Evolutionary conservation across 352 stramenopile genomes (phyloP), one percentile per base, ranked within the genome.

Genomic region (Phytophthora colocasiae): DNA sequence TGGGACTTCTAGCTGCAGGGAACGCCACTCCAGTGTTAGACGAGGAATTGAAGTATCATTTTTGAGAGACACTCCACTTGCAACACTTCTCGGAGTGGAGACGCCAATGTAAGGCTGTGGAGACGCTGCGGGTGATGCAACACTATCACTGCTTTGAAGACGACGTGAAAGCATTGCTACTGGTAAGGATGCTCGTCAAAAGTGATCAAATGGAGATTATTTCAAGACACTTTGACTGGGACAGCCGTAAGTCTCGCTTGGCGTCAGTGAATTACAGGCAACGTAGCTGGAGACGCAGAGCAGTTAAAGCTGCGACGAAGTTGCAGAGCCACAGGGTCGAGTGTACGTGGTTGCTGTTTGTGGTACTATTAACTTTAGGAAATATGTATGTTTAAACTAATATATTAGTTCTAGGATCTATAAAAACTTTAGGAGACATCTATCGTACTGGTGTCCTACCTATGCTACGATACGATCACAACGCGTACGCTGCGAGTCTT

Each of bases 11-110:
- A 81, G 58, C 34, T 69, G 58, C 50, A 88, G 56, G 4, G 76
- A 58, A 10, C 39, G 58, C 80, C 78, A 87, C 52, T 85, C 63
- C 12, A 87, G 63, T 7, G 50, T 72, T 34, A 75, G 43, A 4
- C 49, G 61, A 14, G 66, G 66, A 48, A 12, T n/a, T 43, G 22
- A 14, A 22, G 27, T 40, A 63, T 52, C 52, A 63, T 10, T 24
- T 58, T 58, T 57, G 44, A 26, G 44, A 69, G 60, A 51, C 9
- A 17, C 17, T 27, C 22, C 22, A 36, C 24, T 49, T 50, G 22
- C 10, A 47, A 7, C 31, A n/a, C 32, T 38, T 29, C 11, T 38
- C 0, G 57, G 57, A 1, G 57, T 64, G 3, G 46, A 39, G 3
- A 58, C 38, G 4, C 36, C 36, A 26, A 64, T 64, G n/a, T 64